Conservation (phyloP, 2,329 filamentous ascomycete species). For the Orbilia brochopaga region DNA sequence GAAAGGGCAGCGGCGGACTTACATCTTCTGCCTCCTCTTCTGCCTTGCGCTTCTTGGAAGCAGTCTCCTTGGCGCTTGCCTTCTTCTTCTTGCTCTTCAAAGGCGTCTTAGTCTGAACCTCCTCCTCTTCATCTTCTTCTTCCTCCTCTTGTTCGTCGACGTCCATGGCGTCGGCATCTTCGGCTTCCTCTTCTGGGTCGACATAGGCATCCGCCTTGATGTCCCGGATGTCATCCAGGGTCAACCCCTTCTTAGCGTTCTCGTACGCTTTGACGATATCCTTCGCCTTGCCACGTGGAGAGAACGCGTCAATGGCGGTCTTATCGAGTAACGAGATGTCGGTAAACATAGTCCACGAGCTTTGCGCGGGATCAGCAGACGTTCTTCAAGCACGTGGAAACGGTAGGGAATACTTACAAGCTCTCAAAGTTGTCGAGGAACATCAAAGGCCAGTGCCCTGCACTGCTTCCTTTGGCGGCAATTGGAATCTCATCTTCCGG, state of each 20-base stretch:
- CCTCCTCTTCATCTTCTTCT: slow-evolving; percentile 58
- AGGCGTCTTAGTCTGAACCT: slow-evolving; percentile 69
- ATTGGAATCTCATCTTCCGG: slow-evolving; percentile 44
- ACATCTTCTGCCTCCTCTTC: slow-evolving; percentile 76
- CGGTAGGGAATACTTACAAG: slow-evolving; percentile 69
- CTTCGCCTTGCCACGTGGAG: slow-evolving; percentile 79
- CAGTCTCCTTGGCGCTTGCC: slow-evolving; percentile 60
- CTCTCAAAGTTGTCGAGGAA: slow-evolving; percentile 43
- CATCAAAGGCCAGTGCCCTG: slow-evolving; percentile 48
- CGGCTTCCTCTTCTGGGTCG: slow-evolving; percentile 53
- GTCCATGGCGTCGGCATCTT: slow-evolving; percentile 52
- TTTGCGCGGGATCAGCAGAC: slow-evolving; percentile 59
- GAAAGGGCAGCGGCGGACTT: slow-evolving; percentile 55
- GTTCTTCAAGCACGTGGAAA: background rate
- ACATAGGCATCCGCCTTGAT: slow-evolving; percentile 68
- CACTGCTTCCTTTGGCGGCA: slow-evolving; percentile 41
- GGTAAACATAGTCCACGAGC: slow-evolving; percentile 89
- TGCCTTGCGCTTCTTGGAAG: slow-evolving; percentile 64
- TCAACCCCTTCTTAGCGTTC: slow-evolving; percentile 77
- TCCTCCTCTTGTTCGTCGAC: slow-evolving; percentile 58
- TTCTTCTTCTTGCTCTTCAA: slow-evolving; percentile 66
- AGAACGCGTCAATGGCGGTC: slow-evolving; percentile 70
- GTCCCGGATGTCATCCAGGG: slow-evolving; percentile 81
- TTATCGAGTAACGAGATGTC: slow-evolving; percentile 78
- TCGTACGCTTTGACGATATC: slow-evolving; percentile 77